Conservation (phyloP, 2,329 filamentous ascomycete genomes). For the Septoria linicola region DNA sequence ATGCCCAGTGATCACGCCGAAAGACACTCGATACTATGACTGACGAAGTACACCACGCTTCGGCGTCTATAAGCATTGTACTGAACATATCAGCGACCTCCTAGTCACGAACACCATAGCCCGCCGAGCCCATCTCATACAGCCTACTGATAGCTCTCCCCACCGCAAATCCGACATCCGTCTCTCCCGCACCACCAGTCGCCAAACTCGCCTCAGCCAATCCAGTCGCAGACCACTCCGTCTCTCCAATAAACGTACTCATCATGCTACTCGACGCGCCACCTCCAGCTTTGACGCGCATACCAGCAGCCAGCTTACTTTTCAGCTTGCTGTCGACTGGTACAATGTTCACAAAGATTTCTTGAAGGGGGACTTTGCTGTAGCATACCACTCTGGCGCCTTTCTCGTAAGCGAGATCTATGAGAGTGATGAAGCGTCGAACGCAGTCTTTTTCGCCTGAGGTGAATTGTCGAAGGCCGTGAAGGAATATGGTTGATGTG, state of each 20-base stretch:
- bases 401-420: slow-evolving; percentile 75
- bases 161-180: slow-evolving; percentile 34
- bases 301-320: slow-evolving; percentile 16
- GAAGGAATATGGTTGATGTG: slow-evolving; percentile 24
- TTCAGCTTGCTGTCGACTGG: slow-evolving; percentile 20
- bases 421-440: slow-evolving; percentile 70
- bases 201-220: slow-evolving; percentile 30
- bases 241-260: slow-evolving; percentile 34
- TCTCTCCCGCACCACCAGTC: slow-evolving; percentile 33
- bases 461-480: slow-evolving; percentile 24
- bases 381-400: slow-evolving; percentile 63
- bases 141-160: slow-evolving; percentile 32
- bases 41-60: too few species aligned
- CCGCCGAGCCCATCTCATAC: slow-evolving; percentile 33
- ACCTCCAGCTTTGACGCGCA: slow-evolving; percentile 31
- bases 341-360: slow-evolving; percentile 31
- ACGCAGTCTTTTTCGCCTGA: slow-evolving; percentile 53
- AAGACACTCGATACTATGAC: too few species aligned
- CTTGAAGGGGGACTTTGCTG: slow-evolving; percentile 26
- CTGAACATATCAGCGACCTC: too few species aligned
- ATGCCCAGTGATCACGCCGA: too few species aligned
- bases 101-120: slow-evolving; percentile 16
- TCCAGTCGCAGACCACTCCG: slow-evolving; percentile 34
- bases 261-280: slow-evolving; percentile 34
- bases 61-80: too few species aligned